Percentiles rank a stretch among this genome's conserved stretches.
These are phyloP conservation scores for Hypericum perforatum DNA, from an alignment of 345 rosid genomes.

Conservation along the genomic window DNA sequence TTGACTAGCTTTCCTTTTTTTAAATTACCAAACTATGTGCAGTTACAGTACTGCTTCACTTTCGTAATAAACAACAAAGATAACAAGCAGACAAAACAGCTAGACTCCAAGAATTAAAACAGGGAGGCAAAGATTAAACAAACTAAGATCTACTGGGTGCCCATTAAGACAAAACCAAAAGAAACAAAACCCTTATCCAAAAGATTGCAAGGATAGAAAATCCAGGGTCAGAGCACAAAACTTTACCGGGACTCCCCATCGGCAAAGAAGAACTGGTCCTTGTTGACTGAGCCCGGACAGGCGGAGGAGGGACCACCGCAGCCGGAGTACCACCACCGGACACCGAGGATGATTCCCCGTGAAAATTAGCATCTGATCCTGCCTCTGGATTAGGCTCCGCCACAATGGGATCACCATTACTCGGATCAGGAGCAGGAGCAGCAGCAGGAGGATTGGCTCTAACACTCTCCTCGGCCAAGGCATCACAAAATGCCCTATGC, in stretches of 20 bases:
- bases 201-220: conserved; percentile 12
- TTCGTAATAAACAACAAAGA: too few species aligned
- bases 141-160: too few species aligned
- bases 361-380: conserved; percentile 25
- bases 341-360: conserved; percentile 11
- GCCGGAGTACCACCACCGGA: conserved; percentile 15
- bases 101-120: too few species aligned
- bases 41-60: too few species aligned
- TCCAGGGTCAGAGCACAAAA: background rate
- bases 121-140: too few species aligned
- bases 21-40: too few species aligned
- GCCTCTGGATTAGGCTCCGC: conserved; percentile 11
- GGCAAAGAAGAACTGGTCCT: conserved; percentile 41
- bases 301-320: conserved; percentile 14
- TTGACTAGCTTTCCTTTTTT: too few species aligned
- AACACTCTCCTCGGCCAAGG: conserved; percentile 73
- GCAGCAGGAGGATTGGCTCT: conserved; percentile 28
- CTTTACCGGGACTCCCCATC: conserved; percentile 40
- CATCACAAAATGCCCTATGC: conserved; percentile 93
- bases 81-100: too few species aligned
- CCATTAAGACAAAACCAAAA: too few species aligned
- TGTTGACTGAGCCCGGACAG: conserved; percentile 26
- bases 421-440: conserved; percentile 10
- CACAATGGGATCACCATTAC: too few species aligned
- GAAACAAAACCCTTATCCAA: background rate